Conservation (phyloP, 257 asterid species). For the Jacaranda mimosifolia region DNA sequence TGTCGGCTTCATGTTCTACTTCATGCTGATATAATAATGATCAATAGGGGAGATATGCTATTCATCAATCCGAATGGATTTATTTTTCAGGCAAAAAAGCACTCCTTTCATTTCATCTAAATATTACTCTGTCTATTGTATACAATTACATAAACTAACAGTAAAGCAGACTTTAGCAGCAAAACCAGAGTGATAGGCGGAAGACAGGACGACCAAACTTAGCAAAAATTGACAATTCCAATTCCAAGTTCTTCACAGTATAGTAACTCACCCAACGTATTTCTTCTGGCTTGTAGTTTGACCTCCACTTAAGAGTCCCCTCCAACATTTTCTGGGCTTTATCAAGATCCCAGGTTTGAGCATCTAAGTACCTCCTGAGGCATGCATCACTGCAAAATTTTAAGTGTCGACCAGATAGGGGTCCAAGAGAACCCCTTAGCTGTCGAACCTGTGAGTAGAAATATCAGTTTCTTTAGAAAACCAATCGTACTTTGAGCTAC, state of each 20-base stretch:
- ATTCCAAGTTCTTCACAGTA: too few species aligned
- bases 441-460: conserved; percentile 58
- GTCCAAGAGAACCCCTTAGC: conserved; percentile 63
- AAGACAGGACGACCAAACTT: not conserved
- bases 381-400: conserved; percentile 71
- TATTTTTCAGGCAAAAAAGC: too few species aligned
- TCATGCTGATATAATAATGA: conserved; percentile 57
- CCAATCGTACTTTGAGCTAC: not conserved
- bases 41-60: too few species aligned
- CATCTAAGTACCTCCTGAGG: conserved; percentile 74
- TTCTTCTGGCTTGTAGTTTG: conserved; percentile 80
- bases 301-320: conserved; percentile 81
- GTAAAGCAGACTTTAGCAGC: not conserved
- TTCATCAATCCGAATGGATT: too few species aligned
- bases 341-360: conserved; percentile 79
- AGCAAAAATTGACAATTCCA: too few species aligned
- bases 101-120: too few species aligned
- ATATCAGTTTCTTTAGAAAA: not conserved
- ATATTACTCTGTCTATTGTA: too few species aligned
- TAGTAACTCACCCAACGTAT: conserved; percentile 77
- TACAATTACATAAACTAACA: not conserved
- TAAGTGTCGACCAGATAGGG: conserved; percentile 70
- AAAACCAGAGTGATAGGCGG: not conserved
- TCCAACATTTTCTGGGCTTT: conserved; percentile 81
- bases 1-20: conserved; percentile 91